These are phyloP conservation scores for Petunia secreta DNA, from an alignment of 257 asterid genomes.

Conservation along the genomic window DNA sequence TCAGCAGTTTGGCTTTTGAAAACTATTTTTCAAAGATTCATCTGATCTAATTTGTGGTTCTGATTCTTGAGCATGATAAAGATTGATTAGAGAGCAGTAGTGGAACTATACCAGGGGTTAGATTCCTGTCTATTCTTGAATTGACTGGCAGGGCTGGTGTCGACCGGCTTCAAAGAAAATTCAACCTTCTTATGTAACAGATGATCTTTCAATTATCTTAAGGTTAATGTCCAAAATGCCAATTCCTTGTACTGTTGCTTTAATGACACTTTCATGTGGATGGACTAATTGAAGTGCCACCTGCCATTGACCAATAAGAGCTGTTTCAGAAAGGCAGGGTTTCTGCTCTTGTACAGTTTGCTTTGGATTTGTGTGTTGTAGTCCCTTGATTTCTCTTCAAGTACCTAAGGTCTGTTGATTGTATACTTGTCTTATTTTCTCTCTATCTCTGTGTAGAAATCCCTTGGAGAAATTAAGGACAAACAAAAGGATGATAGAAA, in stretches of 20 bases:
- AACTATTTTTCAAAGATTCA: slow-evolving; percentile 2
- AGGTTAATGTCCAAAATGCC: neutral
- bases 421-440: neutral
- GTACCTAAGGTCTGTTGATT: neutral
- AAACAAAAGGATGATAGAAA: neutral
- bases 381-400: neutral
- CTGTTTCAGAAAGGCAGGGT: neutral
- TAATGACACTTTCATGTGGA: neutral
- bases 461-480: neutral
- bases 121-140: slow-evolving; percentile 3
- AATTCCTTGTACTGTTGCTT: neutral
- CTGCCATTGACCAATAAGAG: neutral
- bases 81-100: slow-evolving; percentile 4
- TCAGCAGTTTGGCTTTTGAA: neutral
- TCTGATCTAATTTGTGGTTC: neutral
- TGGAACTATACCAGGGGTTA: neutral
- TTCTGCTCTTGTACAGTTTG: slow-evolving; percentile 8
- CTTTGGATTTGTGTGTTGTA: neutral
- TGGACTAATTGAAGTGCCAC: neutral
- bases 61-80: slow-evolving; percentile 14
- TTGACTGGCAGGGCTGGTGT: neutral
- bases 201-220: neutral
- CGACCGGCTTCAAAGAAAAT: neutral
- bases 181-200: neutral
- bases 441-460: neutral